Base-by-base conservation (phyloP, 1,284 basidiomycete genomes). In the Pyrrhoderma noxium region DNA sequence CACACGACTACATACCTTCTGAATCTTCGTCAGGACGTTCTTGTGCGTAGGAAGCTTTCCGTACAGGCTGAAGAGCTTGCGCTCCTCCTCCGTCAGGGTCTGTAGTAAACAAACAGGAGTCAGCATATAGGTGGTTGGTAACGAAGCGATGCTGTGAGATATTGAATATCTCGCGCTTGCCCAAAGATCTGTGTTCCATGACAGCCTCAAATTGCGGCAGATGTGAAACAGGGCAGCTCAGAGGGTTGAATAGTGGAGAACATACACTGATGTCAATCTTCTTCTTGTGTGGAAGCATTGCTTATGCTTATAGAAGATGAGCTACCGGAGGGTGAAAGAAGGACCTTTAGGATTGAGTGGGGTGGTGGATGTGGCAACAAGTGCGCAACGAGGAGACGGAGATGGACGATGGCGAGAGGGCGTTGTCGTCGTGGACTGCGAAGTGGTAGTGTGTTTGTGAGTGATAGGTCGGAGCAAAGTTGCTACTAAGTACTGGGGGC, bases 31-130 rank as follows among this genome's bases (percentile, higher is more conserved):
- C 58, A 96, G 76, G 46, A 89, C 72, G 67, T 92, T 94, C 82
- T 96, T 96, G 70, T 91, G 88, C 14, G 81, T 84, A 14, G 94
- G 94, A 25, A 96, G 74, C 70, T 94, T 95, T 57, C 94, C 94
- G 70, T 98, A 98, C 64, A 93, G 81, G 63, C 85, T 80, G 74
- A 96, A 94, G 58, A 96, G 81, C 72, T 93, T 89, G 70, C 93
- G 84, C 73, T 98, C 94, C 72, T 96, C 88, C 64, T 89, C 85
- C 59, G 78, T 82, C 71, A 97, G 70, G 65, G 84, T 84, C 90
- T 95, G 63, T 36, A 62, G 51, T 52, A 56, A 54, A 40, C 56
- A 63, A 56, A 66, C 27, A 31, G 27, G 5, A 31, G 11, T 5
- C 27, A 31, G n/a, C 11, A 31, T 31, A 31, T 31, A 11, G 27